Evolutionary conservation across 2,329 filamentous ascomycete genomes (phyloP).

Genomic region (Didymella glomerata): DNA sequence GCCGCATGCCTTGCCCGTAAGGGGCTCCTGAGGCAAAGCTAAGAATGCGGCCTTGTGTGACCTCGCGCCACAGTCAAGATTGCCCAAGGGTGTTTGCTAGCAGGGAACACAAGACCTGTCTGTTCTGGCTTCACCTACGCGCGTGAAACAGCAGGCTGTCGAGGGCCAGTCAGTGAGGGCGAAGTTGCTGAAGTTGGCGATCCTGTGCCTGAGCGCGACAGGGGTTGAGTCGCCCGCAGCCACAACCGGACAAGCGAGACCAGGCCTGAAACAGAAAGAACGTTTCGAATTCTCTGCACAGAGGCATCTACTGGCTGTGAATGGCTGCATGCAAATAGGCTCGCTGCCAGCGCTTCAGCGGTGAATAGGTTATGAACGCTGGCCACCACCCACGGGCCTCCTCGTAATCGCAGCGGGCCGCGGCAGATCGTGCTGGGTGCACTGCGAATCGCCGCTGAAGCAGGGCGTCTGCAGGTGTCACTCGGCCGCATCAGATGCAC

Average conservation of each 20-base stretch:
- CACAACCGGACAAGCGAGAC: conserved; percentile 35
- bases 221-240: conserved; percentile 34
- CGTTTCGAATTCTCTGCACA: conserved; percentile 16
- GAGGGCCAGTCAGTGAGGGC: conserved; percentile 40
- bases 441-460: conserved; percentile 28
- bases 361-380: conserved; percentile 25
- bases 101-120: conserved; percentile 38
- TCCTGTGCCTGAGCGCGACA: conserved; percentile 34
- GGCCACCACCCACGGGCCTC: conserved; percentile 28
- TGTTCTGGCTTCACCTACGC: conserved; percentile 30
- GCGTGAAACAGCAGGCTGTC: conserved; percentile 46
- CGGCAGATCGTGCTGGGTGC: conserved; percentile 29
- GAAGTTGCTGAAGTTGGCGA: conserved; percentile 39
- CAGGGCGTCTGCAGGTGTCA: conserved; percentile 20
- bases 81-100: conserved; percentile 31
- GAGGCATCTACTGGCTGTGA: conserved; percentile 33
- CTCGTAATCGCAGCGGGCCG: conserved; percentile 39
- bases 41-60: conserved; percentile 44
- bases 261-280: conserved; percentile 20
- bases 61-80: conserved; percentile 34
- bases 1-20: conserved; percentile 35
- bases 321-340: conserved; percentile 32
- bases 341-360: conserved; percentile 39
- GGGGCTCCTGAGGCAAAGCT: conserved; percentile 29
- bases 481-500: conserved; percentile 20